A percentile compares a stretch with the other conserved stretches of the same genome.
Evolutionary conservation across 768 basidiomycete species (phyloP).

Genomic region (Lentinula detonsa): DNA sequence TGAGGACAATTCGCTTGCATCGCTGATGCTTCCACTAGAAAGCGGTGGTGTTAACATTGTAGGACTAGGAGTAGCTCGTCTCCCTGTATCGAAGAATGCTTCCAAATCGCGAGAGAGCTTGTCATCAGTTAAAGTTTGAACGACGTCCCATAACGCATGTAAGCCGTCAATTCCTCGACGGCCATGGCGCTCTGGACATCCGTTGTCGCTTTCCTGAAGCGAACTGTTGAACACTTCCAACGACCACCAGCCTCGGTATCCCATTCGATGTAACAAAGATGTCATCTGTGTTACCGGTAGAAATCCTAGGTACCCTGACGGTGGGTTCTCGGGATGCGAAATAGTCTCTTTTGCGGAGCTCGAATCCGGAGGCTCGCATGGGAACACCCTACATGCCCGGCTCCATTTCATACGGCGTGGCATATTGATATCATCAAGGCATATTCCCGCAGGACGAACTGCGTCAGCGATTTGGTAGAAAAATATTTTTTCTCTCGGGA

Average conservation of each 20-base stretch:
- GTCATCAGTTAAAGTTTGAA: background rate
- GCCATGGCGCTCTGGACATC: slow-evolving; percentile 19
- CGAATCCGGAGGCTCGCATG: slow-evolving; percentile 20
- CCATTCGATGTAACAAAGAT: slow-evolving; percentile 22
- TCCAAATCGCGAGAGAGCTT: background rate
- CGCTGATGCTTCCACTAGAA: background rate
- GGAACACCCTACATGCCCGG: slow-evolving; percentile 31
- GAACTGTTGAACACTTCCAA: slow-evolving; percentile 33
- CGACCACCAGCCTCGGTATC: slow-evolving; percentile 29
- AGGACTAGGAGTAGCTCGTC: background rate
- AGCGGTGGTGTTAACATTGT: background rate
- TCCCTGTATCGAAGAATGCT: background rate
- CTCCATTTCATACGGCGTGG: slow-evolving; percentile 31
- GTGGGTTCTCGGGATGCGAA: slow-evolving; percentile 4
- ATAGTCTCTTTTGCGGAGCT: background rate
- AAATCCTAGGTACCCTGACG: slow-evolving; percentile 18
- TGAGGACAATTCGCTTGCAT: background rate
- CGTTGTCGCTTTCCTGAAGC: slow-evolving; percentile 16
- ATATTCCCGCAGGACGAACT: slow-evolving; percentile 13
- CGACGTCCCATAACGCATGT: slow-evolving; percentile 13
- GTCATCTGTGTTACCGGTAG: slow-evolving; percentile 29
- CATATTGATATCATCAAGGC: slow-evolving; percentile 13
- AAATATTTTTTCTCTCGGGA: slow-evolving; percentile 32
- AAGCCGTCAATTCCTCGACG: slow-evolving; percentile 19
- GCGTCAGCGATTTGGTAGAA: slow-evolving; percentile 35